Evolutionary conservation across 1,284 basidiomycete species (phyloP).

Genomic region (Apiotrichum montevideense): DNA sequence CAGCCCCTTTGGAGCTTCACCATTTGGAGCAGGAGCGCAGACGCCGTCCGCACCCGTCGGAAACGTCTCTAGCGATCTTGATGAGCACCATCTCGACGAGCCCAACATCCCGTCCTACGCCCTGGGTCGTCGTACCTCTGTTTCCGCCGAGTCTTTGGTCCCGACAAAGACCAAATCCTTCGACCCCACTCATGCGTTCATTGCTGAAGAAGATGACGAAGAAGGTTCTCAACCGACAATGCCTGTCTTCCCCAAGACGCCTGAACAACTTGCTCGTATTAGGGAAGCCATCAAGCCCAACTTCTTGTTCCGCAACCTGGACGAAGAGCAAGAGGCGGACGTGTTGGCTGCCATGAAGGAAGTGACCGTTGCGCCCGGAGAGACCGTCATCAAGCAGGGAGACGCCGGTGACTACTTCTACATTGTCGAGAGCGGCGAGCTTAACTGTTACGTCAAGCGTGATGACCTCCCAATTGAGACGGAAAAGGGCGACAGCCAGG

Average conservation of each 20-base stretch:
- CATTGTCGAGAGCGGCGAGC: constrained; percentile 82
- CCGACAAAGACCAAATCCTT: constrained; percentile 56
- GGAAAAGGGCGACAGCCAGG: constrained; percentile 55
- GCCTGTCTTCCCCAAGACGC: constrained; percentile 73
- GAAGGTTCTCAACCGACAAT: constrained; percentile 32
- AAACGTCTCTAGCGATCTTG: constrained; percentile 34
- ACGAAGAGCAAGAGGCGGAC: constrained; percentile 89
- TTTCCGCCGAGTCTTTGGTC: constrained; percentile 93
- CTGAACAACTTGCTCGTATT: constrained; percentile 81
- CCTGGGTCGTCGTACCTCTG: constrained; percentile 83
- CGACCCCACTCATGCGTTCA: constrained; percentile 25
- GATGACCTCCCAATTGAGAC: constrained; percentile 48
- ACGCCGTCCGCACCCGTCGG: constrained; percentile 56
- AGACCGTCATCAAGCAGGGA: constrained; percentile 91
- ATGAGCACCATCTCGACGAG: constrained; percentile 19
- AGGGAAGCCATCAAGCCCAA: constrained; percentile 79
- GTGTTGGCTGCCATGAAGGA: constrained; percentile 96
- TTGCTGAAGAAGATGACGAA: constrained; percentile 39
- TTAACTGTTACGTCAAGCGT: constrained; percentile 76
- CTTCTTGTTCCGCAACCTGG: constrained; percentile 92
- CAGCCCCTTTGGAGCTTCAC: constrained; percentile 25
- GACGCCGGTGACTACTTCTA: constrained; percentile 98
- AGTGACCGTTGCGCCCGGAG: constrained; percentile 61
- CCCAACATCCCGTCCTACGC: constrained; percentile 54
- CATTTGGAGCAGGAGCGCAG: constrained; percentile 36